Base-by-base conservation (phyloP, 371 early-diverging fungal genomes). In the Mucor mucedo region DNA sequence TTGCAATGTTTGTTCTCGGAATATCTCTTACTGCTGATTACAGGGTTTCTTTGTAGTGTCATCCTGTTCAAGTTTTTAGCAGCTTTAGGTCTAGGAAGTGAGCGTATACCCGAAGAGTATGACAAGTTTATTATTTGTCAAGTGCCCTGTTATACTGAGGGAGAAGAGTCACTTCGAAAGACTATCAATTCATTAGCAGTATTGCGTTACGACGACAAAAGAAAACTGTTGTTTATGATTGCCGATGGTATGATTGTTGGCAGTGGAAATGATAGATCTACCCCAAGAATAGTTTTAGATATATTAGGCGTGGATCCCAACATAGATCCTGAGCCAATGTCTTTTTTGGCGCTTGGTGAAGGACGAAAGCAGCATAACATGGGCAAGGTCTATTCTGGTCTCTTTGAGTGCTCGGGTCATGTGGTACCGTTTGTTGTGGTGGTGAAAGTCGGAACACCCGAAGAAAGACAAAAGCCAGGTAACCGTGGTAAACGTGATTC, bases 131-230 rank as follows among this genome's bases (percentile, higher is more conserved):
- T 95, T 52, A 90, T 99, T 44, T 89, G 90, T 50, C 88, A 89
- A 55, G 86, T 89, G 4, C 98, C 99, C 3, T 99, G 99, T 80
- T 99, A 99, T 78, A 98, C 99, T 5, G 99, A 99, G 78, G 96
- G 93, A 40, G 93, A 94, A 65, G 97, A 96, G 29, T 97, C 98
- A 7, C 84, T 99, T 33, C 84, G 89, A 58, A 86, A 88, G 57
- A 99, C 99, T 2, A 87, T 99, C 42, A 93, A 98, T 65, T 97
- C 98, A 13, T 75, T 99, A 14, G 90, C 97, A 9, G 79, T 82
- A 9, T 82, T 96, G 58, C 80, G 87, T 35, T 99, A 98, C 72
- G 95, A 95, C 68, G 96, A 99, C 80, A 91, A 95, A 60, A 89
- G 96, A 54, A 98, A 98, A 78, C 84, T 99, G 21, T 73, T 99